Evolutionary conservation across 31 red algal species (phyloP), one percentile per base, ranked within the genome.

Genomic region (Asparagopsis taxiformis): DNA sequence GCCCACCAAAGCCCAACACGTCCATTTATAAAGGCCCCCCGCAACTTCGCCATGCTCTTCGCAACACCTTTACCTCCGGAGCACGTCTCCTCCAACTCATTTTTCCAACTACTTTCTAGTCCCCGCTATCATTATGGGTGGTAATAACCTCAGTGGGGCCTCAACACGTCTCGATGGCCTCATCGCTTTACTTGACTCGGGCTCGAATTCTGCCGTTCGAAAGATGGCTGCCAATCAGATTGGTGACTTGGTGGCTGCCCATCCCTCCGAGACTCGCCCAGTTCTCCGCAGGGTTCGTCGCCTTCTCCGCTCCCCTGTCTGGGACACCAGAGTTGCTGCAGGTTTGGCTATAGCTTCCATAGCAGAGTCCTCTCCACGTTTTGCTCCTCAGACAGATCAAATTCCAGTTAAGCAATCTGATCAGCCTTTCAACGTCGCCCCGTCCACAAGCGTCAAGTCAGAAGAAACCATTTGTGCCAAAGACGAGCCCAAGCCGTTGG

Each of bases 211-310:
- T 3, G 36, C 48, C 31, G 75, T 96, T 2, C 62, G 93, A 17
- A 88, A 84, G 53, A 83, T 96, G 79, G 93, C 93, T 26, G 93
- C 93, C 16, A 44, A 37, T n/a, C 93, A 96, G 75, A 53, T 96
- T 36, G 93, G 85, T 31, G 93, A 96, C 25, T 58, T 96, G 0
- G 86, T 79, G 24, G 85, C 85, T 15, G 80, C 86, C 19, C 75
- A 87, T 59, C 80, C 93, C 25, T 73, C 80, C 22, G 68, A 86
- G 78, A 77, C 68, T 9, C 50, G 74, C n/a, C 75, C 80, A 3
- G 68, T 96, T 26, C 55, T 91, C 31, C 68, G 82, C 49, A 61
- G 81, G 34, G 79, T 91, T 31, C 48, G 86, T 6, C 8, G 56
- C 10, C 62, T 96, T 36, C 58, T 96, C 35, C 63, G 65, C 25